phyloP scores from a whole-genome alignment of 1,284 basidiomycete species.

The Hymenochaete sp. region DNA sequence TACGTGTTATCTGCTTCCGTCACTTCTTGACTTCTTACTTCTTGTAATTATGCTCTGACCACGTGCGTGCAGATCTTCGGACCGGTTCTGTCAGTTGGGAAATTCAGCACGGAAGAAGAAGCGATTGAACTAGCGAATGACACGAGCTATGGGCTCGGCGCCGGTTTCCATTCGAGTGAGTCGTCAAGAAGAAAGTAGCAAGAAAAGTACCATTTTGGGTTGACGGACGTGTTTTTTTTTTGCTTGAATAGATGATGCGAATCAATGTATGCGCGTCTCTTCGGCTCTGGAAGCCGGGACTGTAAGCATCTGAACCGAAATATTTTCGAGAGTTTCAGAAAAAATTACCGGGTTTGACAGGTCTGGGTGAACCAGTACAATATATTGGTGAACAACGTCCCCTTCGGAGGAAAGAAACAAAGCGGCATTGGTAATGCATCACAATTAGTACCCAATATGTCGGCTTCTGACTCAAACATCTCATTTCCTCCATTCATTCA shows the following conservation, averaged over 20 bases:
- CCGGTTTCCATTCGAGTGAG: constrained; percentile 81
- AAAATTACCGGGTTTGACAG: constrained; percentile 29
- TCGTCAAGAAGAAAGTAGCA: too few relatives aligned
- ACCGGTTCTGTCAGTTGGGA: constrained; percentile 70
- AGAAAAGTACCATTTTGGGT: too few relatives aligned
- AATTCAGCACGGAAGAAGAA: constrained; percentile 74
- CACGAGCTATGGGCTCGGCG: constrained; percentile 81
- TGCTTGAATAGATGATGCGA: constrained; percentile 76
- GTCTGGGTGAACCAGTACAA: constrained; percentile 91
- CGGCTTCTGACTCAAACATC: not conserved
- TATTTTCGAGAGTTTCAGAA: not conserved
- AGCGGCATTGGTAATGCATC: constrained; percentile 50
- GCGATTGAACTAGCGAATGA: constrained; percentile 75
- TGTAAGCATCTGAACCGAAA: constrained; percentile 33
- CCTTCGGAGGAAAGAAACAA: constrained; percentile 91
- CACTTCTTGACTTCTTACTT: constrained; percentile 8
- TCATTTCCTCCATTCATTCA: too few relatives aligned
- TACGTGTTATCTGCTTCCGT: constrained; percentile 8
- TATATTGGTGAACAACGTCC: constrained; percentile 71
- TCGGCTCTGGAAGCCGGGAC: constrained; percentile 79
- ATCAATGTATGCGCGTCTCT: constrained; percentile 80
- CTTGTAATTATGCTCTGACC: too few relatives aligned
- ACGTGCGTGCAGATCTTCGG: constrained; percentile 75
- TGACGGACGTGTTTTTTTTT: constrained; percentile 9
- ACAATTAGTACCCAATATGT: not conserved